Evolutionary conservation across 176 grass and related monocot species (phyloP), one percentile per base, ranked within the genome.

Genomic region (Oryza glumipatula): DNA sequence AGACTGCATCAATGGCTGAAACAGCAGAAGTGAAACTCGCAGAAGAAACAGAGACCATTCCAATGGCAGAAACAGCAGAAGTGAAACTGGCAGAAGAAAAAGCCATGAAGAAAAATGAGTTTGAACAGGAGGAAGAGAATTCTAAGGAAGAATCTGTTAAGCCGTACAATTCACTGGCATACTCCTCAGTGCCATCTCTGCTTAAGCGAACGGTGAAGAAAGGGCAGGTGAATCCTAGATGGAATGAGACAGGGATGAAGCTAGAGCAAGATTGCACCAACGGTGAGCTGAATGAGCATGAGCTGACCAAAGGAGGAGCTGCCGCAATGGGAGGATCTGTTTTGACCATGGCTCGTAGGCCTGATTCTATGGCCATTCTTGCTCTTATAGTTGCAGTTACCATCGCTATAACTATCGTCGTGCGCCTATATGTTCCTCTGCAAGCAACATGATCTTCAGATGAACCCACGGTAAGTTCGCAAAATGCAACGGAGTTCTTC

Each of bases 201-300:
- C 38, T 54, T n/a, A 87, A 84, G 49, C 39, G 41, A 24, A 3
- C 43, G 23, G 75, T 65, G 49, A 87, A 83, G 64, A 84, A 83
- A 73, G 41, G 51, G 12, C 36, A 28, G 0, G 46, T 4, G 16
- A 32, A 74, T 73, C 28, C 8, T 0, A 22, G 32, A 83, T 11
- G 51, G 70, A 84, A 84, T 16, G 70, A 87, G 64, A 80, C 22
- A 0, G 76, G 80, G 30, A 90, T 83, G 84, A 90, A 90, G 43
- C 46, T 76, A 19, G 76, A 79, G 45, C 80, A 86, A 63, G 84
- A 90, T 60, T 3, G 32, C 12, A 15, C 14, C 75, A 79, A 76
- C 0, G 51, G 52, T 35, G 67, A 24, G 72, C 54, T 70, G 12
- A 78, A 70, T 67, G 17, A 76, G 32, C 72, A 43, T 12, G 32